Evolutionary conservation across 495 filamentous ascomycete genomes (phyloP).

Genomic region (Penicillium canescens): DNA sequence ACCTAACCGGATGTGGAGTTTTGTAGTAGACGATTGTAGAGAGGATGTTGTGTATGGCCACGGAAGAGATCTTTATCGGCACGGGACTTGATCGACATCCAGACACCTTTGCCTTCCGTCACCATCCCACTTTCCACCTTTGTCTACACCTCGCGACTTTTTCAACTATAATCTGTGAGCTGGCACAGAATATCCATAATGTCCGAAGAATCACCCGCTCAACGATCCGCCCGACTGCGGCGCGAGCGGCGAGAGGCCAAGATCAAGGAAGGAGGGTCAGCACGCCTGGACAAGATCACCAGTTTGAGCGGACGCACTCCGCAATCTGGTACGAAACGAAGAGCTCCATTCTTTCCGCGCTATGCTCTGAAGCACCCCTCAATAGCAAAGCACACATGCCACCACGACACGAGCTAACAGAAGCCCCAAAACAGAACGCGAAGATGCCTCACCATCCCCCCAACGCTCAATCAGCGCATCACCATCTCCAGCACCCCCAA

Average conservation of each 20-base stretch:
- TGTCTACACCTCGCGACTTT: too few species aligned
- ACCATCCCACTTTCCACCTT: background rate
- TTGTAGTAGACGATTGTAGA: too few species aligned
- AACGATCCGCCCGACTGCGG: constrained; percentile 76
- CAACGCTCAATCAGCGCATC: constrained; percentile 28
- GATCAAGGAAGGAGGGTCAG: constrained; percentile 76
- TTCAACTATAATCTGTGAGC: too few species aligned
- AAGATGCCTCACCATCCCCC: constrained; percentile 35
- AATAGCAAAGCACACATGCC: background rate
- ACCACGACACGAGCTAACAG: constrained; percentile 11
- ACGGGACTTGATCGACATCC: too few species aligned
- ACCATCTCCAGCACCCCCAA: constrained; percentile 29
- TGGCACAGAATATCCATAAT: constrained; percentile 20
- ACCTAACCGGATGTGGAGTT: too few species aligned
- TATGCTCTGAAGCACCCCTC: background rate
- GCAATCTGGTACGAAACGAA: constrained; percentile 32
- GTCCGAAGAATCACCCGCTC: constrained; percentile 55
- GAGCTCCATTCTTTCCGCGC: background rate
- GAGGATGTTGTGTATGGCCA: too few species aligned
- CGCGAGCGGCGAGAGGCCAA: constrained; percentile 91
- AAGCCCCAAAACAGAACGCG: constrained; percentile 22
- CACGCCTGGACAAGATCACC: constrained; percentile 83
- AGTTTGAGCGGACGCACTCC: constrained; percentile 68
- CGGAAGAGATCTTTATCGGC: too few species aligned
- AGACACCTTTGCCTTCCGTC: too few species aligned